These are phyloP conservation scores for Arabidopsis arenosa DNA, from an alignment of 345 rosid species.

Conservation along the genomic window DNA sequence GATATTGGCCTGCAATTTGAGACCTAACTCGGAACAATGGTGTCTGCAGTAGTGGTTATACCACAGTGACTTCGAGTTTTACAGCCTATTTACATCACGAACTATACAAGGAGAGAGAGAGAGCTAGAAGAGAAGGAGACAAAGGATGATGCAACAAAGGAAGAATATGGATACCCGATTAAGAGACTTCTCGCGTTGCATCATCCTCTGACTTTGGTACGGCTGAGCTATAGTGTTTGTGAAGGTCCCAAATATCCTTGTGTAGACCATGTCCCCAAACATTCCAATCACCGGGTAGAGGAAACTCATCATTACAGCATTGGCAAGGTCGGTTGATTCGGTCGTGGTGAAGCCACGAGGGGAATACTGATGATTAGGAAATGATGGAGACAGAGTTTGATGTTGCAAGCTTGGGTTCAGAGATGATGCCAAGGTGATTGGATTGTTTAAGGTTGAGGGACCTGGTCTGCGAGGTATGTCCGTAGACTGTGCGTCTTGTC, in stretches of 20 bases:
- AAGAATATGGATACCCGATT: conserved; percentile 78
- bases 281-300: conserved; percentile 59
- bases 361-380: conserved; percentile 30
- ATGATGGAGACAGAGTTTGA: conserved; percentile 34
- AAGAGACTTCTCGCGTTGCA: conserved; percentile 71
- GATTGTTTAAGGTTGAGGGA: conserved; percentile 39
- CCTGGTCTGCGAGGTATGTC: conserved; percentile 70
- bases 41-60: conserved; percentile 1
- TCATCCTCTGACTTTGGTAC: conserved; percentile 61
- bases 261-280: conserved; percentile 66
- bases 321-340: conserved; percentile 52
- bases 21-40: conserved; percentile 25
- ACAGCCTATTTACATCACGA: conserved; percentile 42
- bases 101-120: conserved; percentile 17
- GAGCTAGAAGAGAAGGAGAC: conserved; percentile 58
- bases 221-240: conserved; percentile 56
- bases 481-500: conserved; percentile 34
- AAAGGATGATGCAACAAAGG: conserved; percentile 71
- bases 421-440: conserved; percentile 22
- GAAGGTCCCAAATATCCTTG: conserved; percentile 60
- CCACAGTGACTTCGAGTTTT: conserved; percentile 24
- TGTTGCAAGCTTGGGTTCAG: conserved; percentile 33
- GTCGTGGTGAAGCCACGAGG: conserved; percentile 50
- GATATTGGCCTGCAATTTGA: conserved; percentile 15
- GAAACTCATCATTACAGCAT: conserved; percentile 50